Percentiles rank a stretch among this genome's conserved stretches.
phyloP scores from a whole-genome alignment of 139 green algal genomes.

The Tetraselmis chui region DNA sequence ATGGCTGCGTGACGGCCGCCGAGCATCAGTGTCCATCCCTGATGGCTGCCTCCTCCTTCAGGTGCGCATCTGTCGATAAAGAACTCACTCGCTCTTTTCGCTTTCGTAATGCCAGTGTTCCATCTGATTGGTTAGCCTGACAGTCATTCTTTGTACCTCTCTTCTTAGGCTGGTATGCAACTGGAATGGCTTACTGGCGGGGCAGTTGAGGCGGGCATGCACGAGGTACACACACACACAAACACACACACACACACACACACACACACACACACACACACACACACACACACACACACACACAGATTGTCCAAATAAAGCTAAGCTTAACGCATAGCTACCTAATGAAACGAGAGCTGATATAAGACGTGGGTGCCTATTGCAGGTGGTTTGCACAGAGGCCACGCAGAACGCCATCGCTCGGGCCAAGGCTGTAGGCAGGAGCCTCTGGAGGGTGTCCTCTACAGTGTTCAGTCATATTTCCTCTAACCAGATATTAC shows the following conservation, averaged over 20 bases:
- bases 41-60: slow-evolving; percentile 81
- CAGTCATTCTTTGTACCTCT: too few relatives aligned
- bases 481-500: slow-evolving; percentile 51
- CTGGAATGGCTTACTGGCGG: slow-evolving; percentile 87
- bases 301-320: too few relatives aligned
- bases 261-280: too few relatives aligned
- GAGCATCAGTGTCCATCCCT: slow-evolving; percentile 59
- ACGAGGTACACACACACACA: slow-evolving; percentile 73
- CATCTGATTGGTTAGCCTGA: too few relatives aligned
- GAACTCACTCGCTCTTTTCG: too few relatives aligned
- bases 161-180: slow-evolving; percentile 78
- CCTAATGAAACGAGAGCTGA: too few relatives aligned
- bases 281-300: too few relatives aligned
- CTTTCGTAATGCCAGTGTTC: too few relatives aligned
- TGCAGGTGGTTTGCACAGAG: slow-evolving; percentile 69
- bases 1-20: slow-evolving; percentile 72
- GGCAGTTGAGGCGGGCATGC: slow-evolving; percentile 66
- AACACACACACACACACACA: too few relatives aligned
- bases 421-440: slow-evolving; percentile 37
- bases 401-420: slow-evolving; percentile 53
- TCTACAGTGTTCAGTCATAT: slow-evolving; percentile 84
- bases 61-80: too few relatives aligned
- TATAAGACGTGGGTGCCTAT: too few relatives aligned
- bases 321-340: too few relatives aligned
- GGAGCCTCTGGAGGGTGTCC: slow-evolving; percentile 74